Evolutionary conservation across 2,329 filamentous ascomycete species (phyloP), one percentile per base, ranked within the genome.

Genomic region (Paraphaeosphaeria minitans): DNA sequence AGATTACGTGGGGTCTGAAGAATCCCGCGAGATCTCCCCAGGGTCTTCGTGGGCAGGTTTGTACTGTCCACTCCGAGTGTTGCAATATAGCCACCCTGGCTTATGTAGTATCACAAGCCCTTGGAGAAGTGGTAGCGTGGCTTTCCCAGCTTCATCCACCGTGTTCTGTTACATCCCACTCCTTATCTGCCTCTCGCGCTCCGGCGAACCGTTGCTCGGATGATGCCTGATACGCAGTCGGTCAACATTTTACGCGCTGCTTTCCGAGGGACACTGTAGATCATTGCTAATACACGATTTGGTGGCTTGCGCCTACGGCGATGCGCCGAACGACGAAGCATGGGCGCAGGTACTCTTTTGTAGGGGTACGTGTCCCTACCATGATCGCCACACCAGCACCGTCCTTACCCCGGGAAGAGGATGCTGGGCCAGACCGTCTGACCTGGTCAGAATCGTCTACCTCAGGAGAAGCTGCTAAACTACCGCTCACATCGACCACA

Each of bases 61-160:
- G n/a, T 43, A 47, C 58, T 47, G 37, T 31, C 39, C 55, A 47
- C 55, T 31, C 37, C 43, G 49, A 54, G 54, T 55, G 58, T 41
- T 57, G 59, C 58, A 58, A 66, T 64, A 33, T 68, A 63, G 54
- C 35, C 6, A 56, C 56, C 65, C 72, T 60, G 63, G 65, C 61
- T 68, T 59, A 59, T 65, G 70, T 73, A 60, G 70, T 70, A 73
- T 70, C 53, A 60, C 59, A 57, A 57, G 56, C 56, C 24, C 50
- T 56, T 58, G 54, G 57, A 52, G 54, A 42, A 51, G 56, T 48
- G 58, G 65, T 60, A 59, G 58, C 61, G 56, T 63, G 60, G 39
- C 57, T 60, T 61, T 54, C 61, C 21, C 29, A 60, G 29, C 59
- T 52, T 57, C 47, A 45, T 56, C 16, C 46, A 48, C 58, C 56